These are phyloP conservation scores for Achaetomium macrosporum DNA, from an alignment of 2,329 filamentous ascomycete genomes.

Conservation along the genomic window DNA sequence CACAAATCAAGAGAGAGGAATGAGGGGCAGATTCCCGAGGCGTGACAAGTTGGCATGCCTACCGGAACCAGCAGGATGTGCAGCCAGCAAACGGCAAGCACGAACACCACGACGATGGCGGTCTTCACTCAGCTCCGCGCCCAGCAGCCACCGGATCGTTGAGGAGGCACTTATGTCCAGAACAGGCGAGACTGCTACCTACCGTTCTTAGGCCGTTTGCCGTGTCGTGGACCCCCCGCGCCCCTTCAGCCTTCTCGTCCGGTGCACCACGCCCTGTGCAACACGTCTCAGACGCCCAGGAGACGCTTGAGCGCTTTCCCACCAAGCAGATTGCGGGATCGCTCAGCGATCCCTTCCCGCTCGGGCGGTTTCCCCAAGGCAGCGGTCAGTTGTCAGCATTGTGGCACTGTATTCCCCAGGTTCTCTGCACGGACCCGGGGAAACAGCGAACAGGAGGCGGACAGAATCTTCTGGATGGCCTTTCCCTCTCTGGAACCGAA, in stretches of 20 bases:
- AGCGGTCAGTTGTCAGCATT: neutral
- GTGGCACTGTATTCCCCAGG: neutral
- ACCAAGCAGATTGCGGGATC: neutral
- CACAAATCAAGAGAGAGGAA: conserved; percentile 15
- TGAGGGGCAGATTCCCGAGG: conserved; percentile 8
- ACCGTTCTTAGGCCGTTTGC: neutral
- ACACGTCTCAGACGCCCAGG: neutral
- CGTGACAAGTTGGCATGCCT: conserved; percentile 4
- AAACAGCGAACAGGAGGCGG: neutral
- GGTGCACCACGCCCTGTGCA: neutral
- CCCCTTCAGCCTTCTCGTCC: neutral
- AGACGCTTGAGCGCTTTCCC: neutral
- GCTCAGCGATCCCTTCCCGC: neutral
- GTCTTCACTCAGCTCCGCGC: conserved; percentile 16
- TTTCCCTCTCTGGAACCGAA: neutral
- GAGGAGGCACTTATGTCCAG: neutral
- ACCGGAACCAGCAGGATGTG: conserved; percentile 14
- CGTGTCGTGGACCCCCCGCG: neutral
- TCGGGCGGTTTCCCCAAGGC: no score
- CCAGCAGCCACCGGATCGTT: neutral
- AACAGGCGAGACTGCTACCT: neutral
- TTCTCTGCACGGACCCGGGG: neutral
- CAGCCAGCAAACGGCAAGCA: conserved; percentile 10
- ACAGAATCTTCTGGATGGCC: neutral
- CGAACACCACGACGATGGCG: conserved; percentile 15